These are phyloP conservation scores for Polyporus tsugae DNA, from an alignment of 1,284 basidiomycete genomes.

Conservation along the genomic window DNA sequence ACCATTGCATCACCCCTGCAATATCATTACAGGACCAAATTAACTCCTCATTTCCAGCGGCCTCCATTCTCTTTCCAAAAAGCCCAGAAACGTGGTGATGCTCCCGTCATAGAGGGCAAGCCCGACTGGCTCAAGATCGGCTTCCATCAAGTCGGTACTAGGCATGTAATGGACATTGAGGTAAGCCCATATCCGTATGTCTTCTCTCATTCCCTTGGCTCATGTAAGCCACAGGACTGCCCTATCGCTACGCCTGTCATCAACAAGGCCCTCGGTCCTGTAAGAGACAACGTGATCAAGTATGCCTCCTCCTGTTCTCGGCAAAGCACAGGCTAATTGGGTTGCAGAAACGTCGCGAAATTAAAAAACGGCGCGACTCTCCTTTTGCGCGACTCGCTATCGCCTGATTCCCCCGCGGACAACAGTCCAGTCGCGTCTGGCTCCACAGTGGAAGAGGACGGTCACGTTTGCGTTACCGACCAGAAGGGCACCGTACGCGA, in stretches of 20 bases:
- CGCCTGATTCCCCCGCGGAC: conserved; percentile 22
- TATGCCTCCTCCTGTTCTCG: conserved; percentile 45
- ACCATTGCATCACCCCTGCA: conserved; percentile 91
- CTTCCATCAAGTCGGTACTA: conserved; percentile 85
- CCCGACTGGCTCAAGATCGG: conserved; percentile 85
- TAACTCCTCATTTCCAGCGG: conserved; percentile 95
- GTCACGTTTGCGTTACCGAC: conserved; percentile 85
- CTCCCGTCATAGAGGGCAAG: conserved; percentile 40
- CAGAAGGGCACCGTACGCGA: conserved; percentile 87
- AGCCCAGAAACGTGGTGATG: conserved; percentile 37
- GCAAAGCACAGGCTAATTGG: conserved; percentile 5
- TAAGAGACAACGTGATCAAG: conserved; percentile 77
- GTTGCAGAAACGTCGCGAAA: conserved; percentile 73
- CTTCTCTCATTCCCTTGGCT: not conserved
- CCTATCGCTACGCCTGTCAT: conserved; percentile 89
- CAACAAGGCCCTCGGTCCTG: conserved; percentile 71
- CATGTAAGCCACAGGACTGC: conserved; percentile 71
- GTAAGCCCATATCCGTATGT: conserved; percentile 51
- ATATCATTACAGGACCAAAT: conserved; percentile 95
- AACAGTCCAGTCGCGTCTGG: not conserved
- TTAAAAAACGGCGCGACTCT: conserved; percentile 94
- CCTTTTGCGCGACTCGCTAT: conserved; percentile 89
- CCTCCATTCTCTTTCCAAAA: conserved; percentile 65
- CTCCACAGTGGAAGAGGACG: conserved; percentile 42
- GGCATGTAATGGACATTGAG: conserved; percentile 92